Evolutionary conservation across 257 asterid genomes (phyloP), one percentile per base, ranked within the genome.

Genomic region (Solanum chilense): DNA sequence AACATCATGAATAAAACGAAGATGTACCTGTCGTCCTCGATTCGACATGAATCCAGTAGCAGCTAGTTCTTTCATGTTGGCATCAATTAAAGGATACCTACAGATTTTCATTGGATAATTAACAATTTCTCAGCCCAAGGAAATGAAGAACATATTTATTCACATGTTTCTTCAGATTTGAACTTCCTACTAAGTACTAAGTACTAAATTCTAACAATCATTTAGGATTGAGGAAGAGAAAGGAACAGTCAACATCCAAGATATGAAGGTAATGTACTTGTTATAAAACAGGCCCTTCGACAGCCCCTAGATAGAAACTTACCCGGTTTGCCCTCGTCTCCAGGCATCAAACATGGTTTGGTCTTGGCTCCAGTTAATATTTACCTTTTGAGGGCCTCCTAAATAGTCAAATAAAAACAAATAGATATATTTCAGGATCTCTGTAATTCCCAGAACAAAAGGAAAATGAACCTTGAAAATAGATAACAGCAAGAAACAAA

Each of bases 41-140:
- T 97, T 97, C 12, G 99, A 97, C 98, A 97, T 97, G 95, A 95
- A 97, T 71, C 99, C 99, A 6, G 99, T 95, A 13, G 94, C 73
- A 58, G 85, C 89, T 77, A 97, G 88, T 88, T 97, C 99, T 89
- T 89, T 94, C 99, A 97, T 97, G 89, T 94, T 95, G 85, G 98
- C 98, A 93, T 97, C 99, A 45, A 97, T 78, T 27, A 97, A 91
- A 85, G 99, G 99, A 88, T 95, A 97, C 97, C 99, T 97, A 84
- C 47, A 90, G 76, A 64, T 49, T 15, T 21, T 11, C 73, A 75
- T 25, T 71, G 44, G 12, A 41, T 31, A 60, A 78, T 86, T 68
- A 84, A 47, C 69, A 47, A 80, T 18, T 44, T 6, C 20, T 80
- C 44, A 80, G 10, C 41, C 64, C 66, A 45, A 4, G 1, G 12